Evolutionary conservation across 73 alveolate genomes (phyloP).

Genomic region (Symbiodinium natans): DNA sequence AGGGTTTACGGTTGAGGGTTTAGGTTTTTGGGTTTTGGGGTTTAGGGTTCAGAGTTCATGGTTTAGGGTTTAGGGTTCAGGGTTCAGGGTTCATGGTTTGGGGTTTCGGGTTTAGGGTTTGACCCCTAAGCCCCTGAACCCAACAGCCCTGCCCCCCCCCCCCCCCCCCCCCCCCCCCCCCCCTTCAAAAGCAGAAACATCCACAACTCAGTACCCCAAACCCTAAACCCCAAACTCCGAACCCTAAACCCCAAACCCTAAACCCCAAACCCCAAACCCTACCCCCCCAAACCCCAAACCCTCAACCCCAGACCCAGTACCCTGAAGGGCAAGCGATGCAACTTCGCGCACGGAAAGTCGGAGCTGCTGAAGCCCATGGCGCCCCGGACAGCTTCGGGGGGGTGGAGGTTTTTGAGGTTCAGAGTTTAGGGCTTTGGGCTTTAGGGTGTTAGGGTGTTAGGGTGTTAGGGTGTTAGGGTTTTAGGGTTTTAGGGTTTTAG

Average conservation of each 20-base stretch:
- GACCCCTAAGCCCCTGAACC: not conserved
- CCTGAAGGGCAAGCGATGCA: not conserved
- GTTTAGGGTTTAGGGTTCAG: not conserved
- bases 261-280: not conserved
- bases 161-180: too few relatives aligned
- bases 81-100: not conserved
- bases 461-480: too few relatives aligned
- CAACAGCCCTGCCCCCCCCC: not conserved
- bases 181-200: too few relatives aligned
- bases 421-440: too few relatives aligned
- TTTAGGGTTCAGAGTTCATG: not conserved
- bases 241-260: too few relatives aligned
- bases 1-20: too few relatives aligned
- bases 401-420: too few relatives aligned
- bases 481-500: too few relatives aligned
- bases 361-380: slow-evolving; percentile 13
- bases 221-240: too few relatives aligned
- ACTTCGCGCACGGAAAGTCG: not conserved
- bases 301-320: not conserved
- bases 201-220: too few relatives aligned
- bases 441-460: too few relatives aligned
- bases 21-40: not conserved
- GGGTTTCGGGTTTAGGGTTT: not conserved
- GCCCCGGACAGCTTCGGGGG: not conserved
- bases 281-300: not conserved